Percentiles rank a stretch among this genome's conserved stretches.
Evolutionary conservation across 345 rosid species (phyloP).

Genomic region (Limnanthes douglasii): DNA sequence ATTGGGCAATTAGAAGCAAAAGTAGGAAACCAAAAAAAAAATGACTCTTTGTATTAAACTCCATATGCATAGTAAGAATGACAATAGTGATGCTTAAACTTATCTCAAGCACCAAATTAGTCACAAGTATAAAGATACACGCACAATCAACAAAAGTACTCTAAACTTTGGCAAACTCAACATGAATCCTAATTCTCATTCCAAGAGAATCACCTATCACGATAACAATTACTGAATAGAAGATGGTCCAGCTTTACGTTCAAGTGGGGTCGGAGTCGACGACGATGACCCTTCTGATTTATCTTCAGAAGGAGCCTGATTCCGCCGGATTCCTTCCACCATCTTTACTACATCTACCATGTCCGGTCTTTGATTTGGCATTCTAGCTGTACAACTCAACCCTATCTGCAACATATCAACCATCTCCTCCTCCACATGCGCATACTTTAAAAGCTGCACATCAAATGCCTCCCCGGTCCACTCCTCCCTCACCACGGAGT

Average conservation of each 20-base stretch:
- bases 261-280: slow-evolving; percentile 22
- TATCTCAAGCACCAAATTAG: slow-evolving; percentile 7
- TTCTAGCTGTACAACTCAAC: slow-evolving; percentile 59
- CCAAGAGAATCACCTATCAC: too few relatives aligned
- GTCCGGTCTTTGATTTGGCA: slow-evolving; percentile 70
- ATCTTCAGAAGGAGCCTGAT: slow-evolving; percentile 21
- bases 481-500: slow-evolving; percentile 92
- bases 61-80: too few relatives aligned
- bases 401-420: slow-evolving; percentile 93
- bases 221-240: too few relatives aligned
- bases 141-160: slow-evolving; percentile 6
- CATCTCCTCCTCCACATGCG: slow-evolving; percentile 95
- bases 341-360: slow-evolving; percentile 48
- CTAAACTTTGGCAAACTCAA: too few relatives aligned
- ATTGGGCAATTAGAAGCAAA: too few relatives aligned
- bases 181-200: too few relatives aligned
- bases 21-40: too few relatives aligned
- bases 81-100: slow-evolving; percentile 12
- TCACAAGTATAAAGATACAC: too few relatives aligned
- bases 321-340: slow-evolving; percentile 55
- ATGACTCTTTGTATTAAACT: too few relatives aligned
- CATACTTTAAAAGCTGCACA: slow-evolving; percentile 60
- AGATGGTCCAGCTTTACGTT: slow-evolving; percentile 22
- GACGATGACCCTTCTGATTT: slow-evolving; percentile 27
- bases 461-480: slow-evolving; percentile 99